Evolutionary conservation across 495 filamentous ascomycete genomes (phyloP), one percentile per base, ranked within the genome.

Genomic region (Lophium mytilinum): DNA sequence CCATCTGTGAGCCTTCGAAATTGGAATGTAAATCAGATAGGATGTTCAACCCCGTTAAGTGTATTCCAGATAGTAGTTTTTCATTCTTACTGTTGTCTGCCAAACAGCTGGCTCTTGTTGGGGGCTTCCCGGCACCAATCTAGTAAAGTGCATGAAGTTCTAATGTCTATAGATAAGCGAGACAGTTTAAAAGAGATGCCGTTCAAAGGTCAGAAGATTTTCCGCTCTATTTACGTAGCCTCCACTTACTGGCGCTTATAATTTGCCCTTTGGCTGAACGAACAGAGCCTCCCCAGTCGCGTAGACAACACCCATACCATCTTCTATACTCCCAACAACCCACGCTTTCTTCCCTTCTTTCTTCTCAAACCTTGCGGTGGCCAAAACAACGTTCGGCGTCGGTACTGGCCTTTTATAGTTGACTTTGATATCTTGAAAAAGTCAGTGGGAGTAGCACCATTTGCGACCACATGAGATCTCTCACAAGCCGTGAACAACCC

Each of bases 371-470:
- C 56, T 61, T 21, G 74, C 75, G n/a, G 65, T 73, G 0, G 77
- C 77, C n/a, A 83, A 37, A 36, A 86, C 60, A 1, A 75, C 76
- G 8, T 69, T 68, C 10, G 79, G 80, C 24, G 81, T 84, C 17
- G 52, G 51, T 1, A 85, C 73, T 0, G 82, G 81, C 61, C 65
- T 72, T 41, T 75, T 18, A 56, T 80, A 88, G 35, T 52, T 73
- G 11, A 80, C 77, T 52, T 82, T 84, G 50, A 87, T 62, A 50
- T 77, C 62, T 65, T 33, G 9, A 4, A 46, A 6, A 47, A 12
- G 17, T 50, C 36, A 50, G 41, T 43, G 15, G n/a, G 37, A 50
- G 11, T 48, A 24, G 21, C 34, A 0, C 10, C n/a, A 12, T 45
- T n/a, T 19, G 35, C 18, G 42, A 37, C 1, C 17, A 1, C 15